Evolutionary conservation across 768 basidiomycete species (phyloP), one percentile per base, ranked within the genome.

Genomic region (Lentinula aciculospora): DNA sequence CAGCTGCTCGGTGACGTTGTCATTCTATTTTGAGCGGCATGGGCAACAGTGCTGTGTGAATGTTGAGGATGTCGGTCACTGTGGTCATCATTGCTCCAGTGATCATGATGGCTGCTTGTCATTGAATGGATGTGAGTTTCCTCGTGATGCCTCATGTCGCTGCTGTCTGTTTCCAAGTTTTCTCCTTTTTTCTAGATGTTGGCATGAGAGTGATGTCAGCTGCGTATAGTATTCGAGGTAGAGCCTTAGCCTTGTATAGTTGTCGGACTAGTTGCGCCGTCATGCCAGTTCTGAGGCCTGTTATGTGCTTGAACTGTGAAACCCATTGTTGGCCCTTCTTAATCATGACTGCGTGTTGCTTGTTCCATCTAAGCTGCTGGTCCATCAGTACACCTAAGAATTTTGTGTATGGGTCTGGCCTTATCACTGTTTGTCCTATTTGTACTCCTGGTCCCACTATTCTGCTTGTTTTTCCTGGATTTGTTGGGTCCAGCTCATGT

Each of bases 11-110:
- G 19, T 37, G 29, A 34, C 58, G 57, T 0, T 40, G 21, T 34
- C 56, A 48, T 4, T 60, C 36, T 0, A 64, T 45, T 3, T 49
- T 34, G 4, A 64, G 44, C 0, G 50, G 40, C 8, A 60, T 39
- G 5, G 66, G 66, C 0, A 57, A 56, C 2, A 66, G 13, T 4
- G 50, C 36, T 23, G 62, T 46, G 12, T 58, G 61, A 4, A 54
- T 46, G 6, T 62, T 59, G 0, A 61, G 45, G 13, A 58, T 28
- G 40, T 65, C 58, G 1, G 57, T 55, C 4, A 57, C 50, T 4
- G 61, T 63, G 6, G 47, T 50, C 1, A 12, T 5, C 46, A 63
- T 53, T 5, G 62, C 60, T 9, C 62, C 57, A 1, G 53, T 61
- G 15, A 59, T 59, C 17, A 45, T 7, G 7, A 7, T 7, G 3